phyloP scores from a whole-genome alignment of 257 asterid genomes.

The Penstemon barbatus region DNA sequence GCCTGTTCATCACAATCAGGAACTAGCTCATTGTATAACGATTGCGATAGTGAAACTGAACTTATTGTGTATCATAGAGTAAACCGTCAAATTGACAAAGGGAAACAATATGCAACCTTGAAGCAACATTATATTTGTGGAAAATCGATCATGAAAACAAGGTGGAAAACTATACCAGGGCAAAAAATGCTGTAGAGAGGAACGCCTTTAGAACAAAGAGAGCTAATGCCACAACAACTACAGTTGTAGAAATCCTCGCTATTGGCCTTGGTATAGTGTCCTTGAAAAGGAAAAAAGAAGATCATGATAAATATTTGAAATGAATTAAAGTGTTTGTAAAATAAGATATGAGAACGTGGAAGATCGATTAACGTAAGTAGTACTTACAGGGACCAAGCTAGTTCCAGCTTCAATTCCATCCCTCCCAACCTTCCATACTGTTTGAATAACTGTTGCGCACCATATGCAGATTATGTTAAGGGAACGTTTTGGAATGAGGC shows the following conservation, averaged over 20 bases:
- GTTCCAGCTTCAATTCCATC: constrained; percentile 96
- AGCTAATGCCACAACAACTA: constrained; percentile 51
- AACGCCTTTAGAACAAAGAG: constrained; percentile 77
- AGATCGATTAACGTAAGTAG: background rate
- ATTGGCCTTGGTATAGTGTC: constrained; percentile 79
- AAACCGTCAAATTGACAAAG: background rate
- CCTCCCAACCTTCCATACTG: constrained; percentile 76
- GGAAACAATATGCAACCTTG: background rate
- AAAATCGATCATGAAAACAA: background rate
- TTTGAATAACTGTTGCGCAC: constrained; percentile 56
- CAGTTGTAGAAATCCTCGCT: constrained; percentile 69
- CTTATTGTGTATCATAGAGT: background rate
- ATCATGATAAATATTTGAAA: background rate
- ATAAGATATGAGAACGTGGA: background rate
- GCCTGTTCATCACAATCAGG: constrained; percentile 50
- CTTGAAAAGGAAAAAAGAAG: constrained; percentile 34
- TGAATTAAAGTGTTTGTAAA: background rate
- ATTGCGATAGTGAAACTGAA: background rate
- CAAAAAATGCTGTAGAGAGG: constrained; percentile 81
- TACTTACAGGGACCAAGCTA: constrained; percentile 82
- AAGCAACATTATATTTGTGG: constrained; percentile 2
- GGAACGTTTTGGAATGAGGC: constrained; percentile 11
- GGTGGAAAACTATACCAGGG: constrained; percentile 55
- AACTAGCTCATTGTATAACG: background rate
- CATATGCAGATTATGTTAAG: constrained; percentile 11